A percentile compares a stretch with the other conserved stretches of the same genome.
Conservation (phyloP, 768 basidiomycete species). For the Rhodotorula paludigena region DNA sequence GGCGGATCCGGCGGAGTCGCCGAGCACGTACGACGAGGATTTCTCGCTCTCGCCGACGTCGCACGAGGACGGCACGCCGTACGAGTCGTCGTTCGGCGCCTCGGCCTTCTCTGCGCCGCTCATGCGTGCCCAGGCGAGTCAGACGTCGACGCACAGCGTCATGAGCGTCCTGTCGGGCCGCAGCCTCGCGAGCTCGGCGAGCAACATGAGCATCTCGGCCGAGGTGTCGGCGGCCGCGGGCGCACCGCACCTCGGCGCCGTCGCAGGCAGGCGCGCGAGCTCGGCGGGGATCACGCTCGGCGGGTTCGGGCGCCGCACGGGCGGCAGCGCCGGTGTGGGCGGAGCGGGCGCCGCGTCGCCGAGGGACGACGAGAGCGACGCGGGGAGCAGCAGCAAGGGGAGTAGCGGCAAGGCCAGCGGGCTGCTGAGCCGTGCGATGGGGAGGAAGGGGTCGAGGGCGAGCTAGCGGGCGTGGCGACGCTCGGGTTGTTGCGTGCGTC, state of each 20-base stretch:
- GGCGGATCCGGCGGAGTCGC: background rate
- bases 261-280: background rate
- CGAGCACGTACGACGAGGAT: background rate
- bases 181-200: slow-evolving; percentile 10
- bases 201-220: slow-evolving; percentile 2
- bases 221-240: background rate
- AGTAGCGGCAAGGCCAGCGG: background rate
- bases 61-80: background rate
- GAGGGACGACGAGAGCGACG: slow-evolving; percentile 1
- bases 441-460: slow-evolving; percentile 17
- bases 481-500: too few species aligned
- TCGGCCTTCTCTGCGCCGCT: slow-evolving; percentile 3
- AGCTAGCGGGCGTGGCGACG: background rate
- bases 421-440: slow-evolving; percentile 19
- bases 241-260: background rate
- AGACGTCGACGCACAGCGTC: background rate
- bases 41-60: background rate
- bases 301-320: background rate
- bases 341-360: background rate
- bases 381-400: background rate
- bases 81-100: slow-evolving; percentile 12
- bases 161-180: background rate
- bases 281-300: slow-evolving; percentile 10
- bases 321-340: background rate
- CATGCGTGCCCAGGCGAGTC: slow-evolving; percentile 6